Percentiles rank a stretch among this genome's conserved stretches.
These are phyloP conservation scores for cucumber (Cucumis sativus) DNA, from an alignment of 306 rosid species.

Conservation along the genomic window DNA sequence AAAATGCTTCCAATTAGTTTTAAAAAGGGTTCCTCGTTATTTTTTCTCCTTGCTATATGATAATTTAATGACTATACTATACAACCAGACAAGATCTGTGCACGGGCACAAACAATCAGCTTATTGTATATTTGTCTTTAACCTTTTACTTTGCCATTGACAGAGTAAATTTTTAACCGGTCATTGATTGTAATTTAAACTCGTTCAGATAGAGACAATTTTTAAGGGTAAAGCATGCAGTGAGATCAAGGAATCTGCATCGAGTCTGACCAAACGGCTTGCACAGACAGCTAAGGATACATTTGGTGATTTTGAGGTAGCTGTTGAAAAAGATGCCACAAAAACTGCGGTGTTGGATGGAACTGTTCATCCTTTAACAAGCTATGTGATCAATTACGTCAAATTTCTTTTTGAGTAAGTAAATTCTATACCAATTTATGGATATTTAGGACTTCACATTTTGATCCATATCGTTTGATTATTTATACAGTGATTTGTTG, in stretches of 20 bases:
- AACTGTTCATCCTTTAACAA: conserved; percentile 95
- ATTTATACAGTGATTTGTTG: background rate
- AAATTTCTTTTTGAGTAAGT: conserved; percentile 96
- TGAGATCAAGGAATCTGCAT: conserved; percentile 71
- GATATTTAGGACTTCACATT: background rate
- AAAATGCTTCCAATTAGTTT: background rate
- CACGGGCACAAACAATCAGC: background rate
- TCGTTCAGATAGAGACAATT: conserved; percentile 60
- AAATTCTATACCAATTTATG: background rate
- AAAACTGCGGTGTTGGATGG: conserved; percentile 96
- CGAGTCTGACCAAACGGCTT: conserved; percentile 71
- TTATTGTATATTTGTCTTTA: background rate
- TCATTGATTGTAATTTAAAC: conserved; percentile 6
- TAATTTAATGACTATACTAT: background rate
- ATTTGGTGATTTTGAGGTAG: conserved; percentile 96
- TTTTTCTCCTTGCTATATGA: background rate
- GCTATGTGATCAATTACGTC: conserved; percentile 92
- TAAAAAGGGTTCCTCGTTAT: background rate
- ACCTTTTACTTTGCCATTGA: background rate
- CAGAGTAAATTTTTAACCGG: conserved; percentile 2
- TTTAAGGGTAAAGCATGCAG: conserved; percentile 78
- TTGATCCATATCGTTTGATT: background rate
- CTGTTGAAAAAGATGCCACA: conserved; percentile 90
- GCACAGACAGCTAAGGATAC: conserved; percentile 90
- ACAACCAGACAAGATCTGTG: background rate